A percentile compares a stretch with the other conserved stretches of the same genome.
Conservation (phyloP, 1,284 basidiomycete genomes). For the Papiliotrema nemorosa region DNA sequence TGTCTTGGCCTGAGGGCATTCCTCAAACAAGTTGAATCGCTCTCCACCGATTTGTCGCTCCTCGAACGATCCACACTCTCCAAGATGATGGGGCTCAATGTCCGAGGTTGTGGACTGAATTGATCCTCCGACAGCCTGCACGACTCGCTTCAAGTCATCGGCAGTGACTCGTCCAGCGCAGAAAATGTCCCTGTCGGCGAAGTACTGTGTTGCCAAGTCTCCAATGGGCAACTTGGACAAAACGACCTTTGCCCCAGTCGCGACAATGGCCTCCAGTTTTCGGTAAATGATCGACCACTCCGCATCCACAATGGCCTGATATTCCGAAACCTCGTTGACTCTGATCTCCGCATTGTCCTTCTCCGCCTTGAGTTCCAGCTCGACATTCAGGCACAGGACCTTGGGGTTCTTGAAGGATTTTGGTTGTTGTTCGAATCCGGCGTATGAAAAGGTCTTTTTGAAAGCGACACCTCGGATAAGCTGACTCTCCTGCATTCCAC, state of each 20-base stretch:
- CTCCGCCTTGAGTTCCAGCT: conserved; percentile 98
- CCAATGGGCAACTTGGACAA: conserved; percentile 98
- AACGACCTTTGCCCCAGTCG: conserved; percentile 95
- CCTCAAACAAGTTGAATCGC: conserved; percentile 93
- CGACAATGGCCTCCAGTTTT: conserved; percentile 93
- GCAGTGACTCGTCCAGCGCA: conserved; percentile 93
- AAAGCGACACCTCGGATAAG: conserved; percentile 90
- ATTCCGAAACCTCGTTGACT: conserved; percentile 93
- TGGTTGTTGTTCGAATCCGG: conserved; percentile 98
- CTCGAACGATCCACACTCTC: conserved; percentile 85
- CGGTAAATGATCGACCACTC: conserved; percentile 99
- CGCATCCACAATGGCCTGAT: conserved; percentile 98
- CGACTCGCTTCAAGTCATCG: conserved; percentile 88
- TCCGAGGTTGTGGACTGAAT: conserved; percentile 95
- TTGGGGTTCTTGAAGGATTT: conserved; percentile 87
- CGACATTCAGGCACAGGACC: conserved; percentile 93
- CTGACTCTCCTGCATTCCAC: conserved; percentile 94
- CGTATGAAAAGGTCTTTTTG: conserved; percentile 99
- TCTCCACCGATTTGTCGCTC: conserved; percentile 97
- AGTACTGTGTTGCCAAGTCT: conserved; percentile 98
- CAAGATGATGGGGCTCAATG: conserved; percentile 84
- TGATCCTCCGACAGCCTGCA: conserved; percentile 92
- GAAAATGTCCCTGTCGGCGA: conserved; percentile 98
- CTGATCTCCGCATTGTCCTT: conserved; percentile 99
- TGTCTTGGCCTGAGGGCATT: conserved; percentile 92